Percentiles rank a stretch among this genome's conserved stretches.
Conservation (phyloP, 139 green algal genomes). For the Micractinium sp. region DNA sequence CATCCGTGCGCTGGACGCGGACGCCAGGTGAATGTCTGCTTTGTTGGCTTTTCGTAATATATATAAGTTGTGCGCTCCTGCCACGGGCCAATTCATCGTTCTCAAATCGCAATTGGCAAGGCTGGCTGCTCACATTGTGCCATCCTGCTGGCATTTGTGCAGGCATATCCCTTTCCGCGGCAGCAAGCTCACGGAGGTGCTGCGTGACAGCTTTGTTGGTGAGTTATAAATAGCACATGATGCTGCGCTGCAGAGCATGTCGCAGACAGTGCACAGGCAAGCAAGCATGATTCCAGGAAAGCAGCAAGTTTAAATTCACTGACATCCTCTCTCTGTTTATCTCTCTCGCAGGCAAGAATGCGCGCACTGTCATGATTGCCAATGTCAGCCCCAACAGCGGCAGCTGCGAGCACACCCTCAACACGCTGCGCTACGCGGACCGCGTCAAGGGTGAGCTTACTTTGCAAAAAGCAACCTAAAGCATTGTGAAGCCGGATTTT, state of each 20-base stretch:
- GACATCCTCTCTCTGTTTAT: neutral
- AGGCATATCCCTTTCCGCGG: slow-evolving; percentile 96
- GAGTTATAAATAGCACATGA: neutral
- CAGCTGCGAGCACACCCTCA: slow-evolving; percentile 97
- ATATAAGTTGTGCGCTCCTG: too few relatives aligned
- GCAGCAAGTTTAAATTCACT: too few relatives aligned
- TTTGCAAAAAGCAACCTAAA: neutral
- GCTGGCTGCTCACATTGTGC: neutral
- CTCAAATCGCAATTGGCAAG: neutral
- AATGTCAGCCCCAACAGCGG: slow-evolving; percentile 90
- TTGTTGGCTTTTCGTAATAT: too few relatives aligned
- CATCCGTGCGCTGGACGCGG: slow-evolving; percentile 92
- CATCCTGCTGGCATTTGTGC: neutral
- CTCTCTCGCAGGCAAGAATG: slow-evolving; percentile 57
- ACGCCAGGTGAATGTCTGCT: slow-evolving; percentile 50
- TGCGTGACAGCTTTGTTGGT: slow-evolving; percentile 62
- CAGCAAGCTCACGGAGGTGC: slow-evolving; percentile 91
- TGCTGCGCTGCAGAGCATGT: slow-evolving; percentile 7
- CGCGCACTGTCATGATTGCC: slow-evolving; percentile 98
- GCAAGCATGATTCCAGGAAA: too few relatives aligned
- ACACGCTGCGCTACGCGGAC: slow-evolving; percentile 98
- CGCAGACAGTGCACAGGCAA: neutral
- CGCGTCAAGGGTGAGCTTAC: slow-evolving; percentile 80
- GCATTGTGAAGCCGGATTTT: neutral
- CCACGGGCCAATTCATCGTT: too few relatives aligned